phyloP scores from a whole-genome alignment of 768 basidiomycete genomes.

The Leccinellum rugosiceps region DNA sequence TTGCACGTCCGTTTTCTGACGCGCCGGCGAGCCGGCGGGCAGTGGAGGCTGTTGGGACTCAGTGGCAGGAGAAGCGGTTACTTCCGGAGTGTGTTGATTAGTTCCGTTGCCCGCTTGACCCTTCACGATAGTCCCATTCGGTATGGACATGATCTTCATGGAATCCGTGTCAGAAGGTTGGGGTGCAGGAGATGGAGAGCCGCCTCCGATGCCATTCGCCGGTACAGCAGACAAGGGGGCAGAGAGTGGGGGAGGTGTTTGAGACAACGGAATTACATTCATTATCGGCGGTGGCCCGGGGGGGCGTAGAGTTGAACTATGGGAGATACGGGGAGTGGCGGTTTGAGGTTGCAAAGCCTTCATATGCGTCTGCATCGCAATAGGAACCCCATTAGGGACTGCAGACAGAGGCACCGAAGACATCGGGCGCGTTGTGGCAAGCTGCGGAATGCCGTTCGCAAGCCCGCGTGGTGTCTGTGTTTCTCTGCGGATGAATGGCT shows the following conservation, averaged over 20 bases:
- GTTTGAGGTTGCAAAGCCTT: conserved; percentile 58
- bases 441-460: conserved; percentile 26
- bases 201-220: conserved; percentile 34
- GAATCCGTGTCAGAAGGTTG: conserved; percentile 44
- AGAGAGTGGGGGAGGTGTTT: conserved; percentile 35
- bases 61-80: conserved; percentile 2
- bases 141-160: conserved; percentile 14
- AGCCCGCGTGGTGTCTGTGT: conserved; percentile 20
- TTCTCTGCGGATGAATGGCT: conserved; percentile 26
- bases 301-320: conserved; percentile 37
- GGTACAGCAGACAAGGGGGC: conserved; percentile 22
- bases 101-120: conserved; percentile 29
- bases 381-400: conserved; percentile 45
- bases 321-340: conserved; percentile 51
- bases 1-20: conserved; percentile 49
- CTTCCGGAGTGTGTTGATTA: conserved; percentile 24
- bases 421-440: conserved; percentile 21
- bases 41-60: conserved; percentile 25
- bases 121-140: conserved; percentile 24
- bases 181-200: conserved; percentile 33
- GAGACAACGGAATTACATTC: conserved; percentile 31
- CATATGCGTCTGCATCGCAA: conserved; percentile 58
- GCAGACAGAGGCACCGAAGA: conserved; percentile 21
- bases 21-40: conserved; percentile 36
- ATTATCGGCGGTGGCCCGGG: conserved; percentile 37